A percentile compares a stretch with the other conserved stretches of the same genome.
Evolutionary conservation across 2,329 filamentous ascomycete genomes (phyloP).

Genomic region (Dactylellina parvicollis): DNA sequence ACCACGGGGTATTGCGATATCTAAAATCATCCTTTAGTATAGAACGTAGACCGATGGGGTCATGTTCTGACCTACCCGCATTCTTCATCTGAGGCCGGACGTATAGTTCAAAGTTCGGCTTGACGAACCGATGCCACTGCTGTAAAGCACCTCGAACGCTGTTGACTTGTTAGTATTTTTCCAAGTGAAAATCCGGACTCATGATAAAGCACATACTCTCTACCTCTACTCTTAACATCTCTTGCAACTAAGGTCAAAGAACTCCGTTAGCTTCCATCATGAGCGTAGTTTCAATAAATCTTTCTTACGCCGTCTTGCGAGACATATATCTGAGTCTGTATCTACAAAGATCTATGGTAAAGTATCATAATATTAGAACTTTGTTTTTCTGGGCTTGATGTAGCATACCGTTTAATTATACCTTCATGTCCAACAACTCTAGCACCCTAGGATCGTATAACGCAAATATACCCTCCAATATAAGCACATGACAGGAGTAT

Average conservation of each 20-base stretch:
- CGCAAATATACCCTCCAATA: constrained; percentile 95
- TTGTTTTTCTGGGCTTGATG: background rate
- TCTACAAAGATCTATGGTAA: constrained; percentile 98
- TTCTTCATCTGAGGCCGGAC: constrained; percentile 91
- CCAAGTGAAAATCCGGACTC: background rate
- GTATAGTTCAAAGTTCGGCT: constrained; percentile 94
- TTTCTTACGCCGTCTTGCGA: constrained; percentile 81
- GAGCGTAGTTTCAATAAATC: background rate
- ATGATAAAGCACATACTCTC: constrained; percentile 67
- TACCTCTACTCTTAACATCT: constrained; percentile 86
- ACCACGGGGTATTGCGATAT: constrained; percentile 93
- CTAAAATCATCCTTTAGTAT: constrained; percentile 63
- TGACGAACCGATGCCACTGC: constrained; percentile 96
- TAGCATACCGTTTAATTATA: constrained; percentile 60
- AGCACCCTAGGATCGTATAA: constrained; percentile 86
- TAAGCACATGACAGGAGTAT: constrained; percentile 94
- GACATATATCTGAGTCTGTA: constrained; percentile 91
- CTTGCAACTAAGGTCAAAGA: constrained; percentile 65
- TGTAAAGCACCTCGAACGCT: constrained; percentile 91
- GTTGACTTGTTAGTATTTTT: constrained; percentile 9
- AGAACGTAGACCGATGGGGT: background rate
- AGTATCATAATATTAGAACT: constrained; percentile 19
- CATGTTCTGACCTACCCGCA: constrained; percentile 67
- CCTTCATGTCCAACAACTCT: constrained; percentile 89
- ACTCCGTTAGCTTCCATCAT: background rate